Percentiles rank a stretch among this genome's conserved stretches.
phyloP scores from a whole-genome alignment of 164 flowering plant species.

The Tetrastigma voinierianum region DNA sequence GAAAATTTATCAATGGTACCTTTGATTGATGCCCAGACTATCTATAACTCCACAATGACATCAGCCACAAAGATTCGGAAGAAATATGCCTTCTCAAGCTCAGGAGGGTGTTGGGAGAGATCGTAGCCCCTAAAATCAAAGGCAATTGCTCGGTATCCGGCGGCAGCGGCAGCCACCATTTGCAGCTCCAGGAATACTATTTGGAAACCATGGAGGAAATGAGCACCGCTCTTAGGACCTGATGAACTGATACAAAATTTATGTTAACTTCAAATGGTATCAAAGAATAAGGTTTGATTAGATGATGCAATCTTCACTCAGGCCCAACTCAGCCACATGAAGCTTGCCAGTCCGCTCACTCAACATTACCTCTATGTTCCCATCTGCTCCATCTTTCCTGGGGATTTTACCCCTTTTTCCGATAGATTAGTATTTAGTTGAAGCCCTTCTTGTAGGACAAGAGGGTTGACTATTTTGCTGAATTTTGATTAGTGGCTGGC shows the following conservation, averaged over 20 bases:
- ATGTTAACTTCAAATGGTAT: not conserved
- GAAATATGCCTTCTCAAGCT: slow-evolving; percentile 34
- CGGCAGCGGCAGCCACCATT: slow-evolving; percentile 11
- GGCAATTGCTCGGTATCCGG: slow-evolving; percentile 20
- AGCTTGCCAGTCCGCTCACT: slow-evolving; percentile 48
- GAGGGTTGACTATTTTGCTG: no score
- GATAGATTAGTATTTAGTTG: slow-evolving; percentile 1
- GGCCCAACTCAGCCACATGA: slow-evolving; percentile 46
- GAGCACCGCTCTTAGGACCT: slow-evolving; percentile 28
- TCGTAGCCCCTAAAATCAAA: slow-evolving; percentile 24
- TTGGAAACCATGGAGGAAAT: slow-evolving; percentile 46
- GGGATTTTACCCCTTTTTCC: not conserved
- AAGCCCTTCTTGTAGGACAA: not conserved
- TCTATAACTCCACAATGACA: no score
- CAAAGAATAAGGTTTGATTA: no score
- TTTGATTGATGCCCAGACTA: no score
- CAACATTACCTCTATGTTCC: slow-evolving; percentile 34
- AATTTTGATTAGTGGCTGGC: no score
- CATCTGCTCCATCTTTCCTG: slow-evolving; percentile 33
- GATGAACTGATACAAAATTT: not conserved
- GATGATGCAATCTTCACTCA: slow-evolving; percentile 12
- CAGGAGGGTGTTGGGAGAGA: slow-evolving; percentile 20
- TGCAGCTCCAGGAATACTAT: slow-evolving; percentile 34
- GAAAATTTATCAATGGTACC: no score
- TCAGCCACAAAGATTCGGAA: slow-evolving; percentile 22